A percentile compares a stretch with the other conserved stretches of the same genome.
These are phyloP conservation scores for Endocalyx cinctus DNA, from an alignment of 2,329 filamentous ascomycete species.

Conservation along the genomic window DNA sequence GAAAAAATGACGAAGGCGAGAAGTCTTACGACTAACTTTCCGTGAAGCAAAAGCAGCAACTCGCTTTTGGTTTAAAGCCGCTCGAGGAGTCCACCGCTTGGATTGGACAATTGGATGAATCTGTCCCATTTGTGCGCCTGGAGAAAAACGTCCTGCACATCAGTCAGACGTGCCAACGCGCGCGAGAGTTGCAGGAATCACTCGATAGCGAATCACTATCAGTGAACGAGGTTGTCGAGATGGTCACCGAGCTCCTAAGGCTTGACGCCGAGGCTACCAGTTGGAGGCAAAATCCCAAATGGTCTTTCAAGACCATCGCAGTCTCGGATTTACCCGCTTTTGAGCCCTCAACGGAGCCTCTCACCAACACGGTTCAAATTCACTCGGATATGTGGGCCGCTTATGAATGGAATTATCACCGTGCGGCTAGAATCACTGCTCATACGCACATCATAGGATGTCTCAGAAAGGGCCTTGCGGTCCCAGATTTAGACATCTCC, in stretches of 20 bases:
- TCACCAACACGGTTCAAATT: conserved; percentile 24
- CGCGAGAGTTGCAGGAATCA: conserved; percentile 19
- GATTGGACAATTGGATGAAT: conserved; percentile 27
- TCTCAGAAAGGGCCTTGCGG: conserved; percentile 10
- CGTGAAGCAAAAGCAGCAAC: conserved; percentile 31
- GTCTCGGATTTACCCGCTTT: conserved; percentile 13
- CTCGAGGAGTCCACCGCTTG: conserved; percentile 25
- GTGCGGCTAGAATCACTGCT: conserved; percentile 32
- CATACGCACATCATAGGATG: conserved; percentile 30
- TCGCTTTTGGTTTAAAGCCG: conserved; percentile 25
- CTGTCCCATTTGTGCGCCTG: conserved; percentile 19
- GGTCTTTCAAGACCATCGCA: conserved; percentile 25
- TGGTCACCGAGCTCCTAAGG: conserved; percentile 25
- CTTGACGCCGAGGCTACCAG: conserved; percentile 25
- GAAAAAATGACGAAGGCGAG: no score
- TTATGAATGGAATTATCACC: conserved; percentile 38
- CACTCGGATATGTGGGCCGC: conserved; percentile 35
- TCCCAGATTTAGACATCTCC: conserved; percentile 6
- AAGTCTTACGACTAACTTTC: neutral
- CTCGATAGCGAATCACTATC: conserved; percentile 8
- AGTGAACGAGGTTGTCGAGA: conserved; percentile 12
- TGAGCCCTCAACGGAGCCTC: conserved; percentile 3
- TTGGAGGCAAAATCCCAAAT: conserved; percentile 29
- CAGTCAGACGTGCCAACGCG: conserved; percentile 25
- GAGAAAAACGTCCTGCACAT: conserved; percentile 26